Evolutionary conservation across 768 basidiomycete species (phyloP), one percentile per base, ranked within the genome.

Genomic region (Suillus ampliporus): DNA sequence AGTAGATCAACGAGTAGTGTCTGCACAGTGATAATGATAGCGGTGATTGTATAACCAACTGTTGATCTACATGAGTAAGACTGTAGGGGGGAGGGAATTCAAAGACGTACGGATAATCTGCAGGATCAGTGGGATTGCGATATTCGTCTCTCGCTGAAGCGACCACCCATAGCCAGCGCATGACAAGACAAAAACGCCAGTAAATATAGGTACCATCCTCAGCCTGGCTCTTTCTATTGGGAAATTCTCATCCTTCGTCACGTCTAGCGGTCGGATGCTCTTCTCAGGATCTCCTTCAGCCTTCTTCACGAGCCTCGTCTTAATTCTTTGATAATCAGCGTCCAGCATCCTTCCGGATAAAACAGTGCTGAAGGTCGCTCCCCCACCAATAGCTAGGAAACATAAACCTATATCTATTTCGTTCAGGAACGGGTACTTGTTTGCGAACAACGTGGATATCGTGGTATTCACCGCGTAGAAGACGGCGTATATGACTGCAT

Each of bases 371-470:
- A 89, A 56, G 14, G 86, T 74, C 76, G 87, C n/a, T 87, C 0
- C 94, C 19, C 85, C 83, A 2, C 92, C 94, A 57, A 89, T 83
- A 1, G 87, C 85, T 60, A 95, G 76, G 77, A 89, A n/a, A n/a
- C n/a, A n/a, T n/a, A n/a, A n/a, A n/a, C n/a, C n/a, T n/a, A n/a
- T n/a, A n/a, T n/a, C n/a, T n/a, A n/a, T n/a, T n/a, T n/a, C n/a
- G n/a, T n/a, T n/a, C n/a, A n/a, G n/a, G n/a, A n/a, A n/a, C n/a
- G n/a, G n/a, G n/a, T n/a, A n/a, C n/a, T n/a, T n/a, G n/a, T n/a
- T n/a, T n/a, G n/a, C n/a, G n/a, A n/a, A n/a, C n/a, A n/a, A n/a
- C n/a, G n/a, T n/a, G n/a, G n/a, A n/a, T n/a, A n/a, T n/a, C n/a
- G n/a, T n/a, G n/a, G n/a, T n/a, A n/a, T n/a, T n/a, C n/a, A n/a